phyloP scores from a whole-genome alignment of 371 early-diverging fungal species.

The Rhizopus delemar region DNA sequence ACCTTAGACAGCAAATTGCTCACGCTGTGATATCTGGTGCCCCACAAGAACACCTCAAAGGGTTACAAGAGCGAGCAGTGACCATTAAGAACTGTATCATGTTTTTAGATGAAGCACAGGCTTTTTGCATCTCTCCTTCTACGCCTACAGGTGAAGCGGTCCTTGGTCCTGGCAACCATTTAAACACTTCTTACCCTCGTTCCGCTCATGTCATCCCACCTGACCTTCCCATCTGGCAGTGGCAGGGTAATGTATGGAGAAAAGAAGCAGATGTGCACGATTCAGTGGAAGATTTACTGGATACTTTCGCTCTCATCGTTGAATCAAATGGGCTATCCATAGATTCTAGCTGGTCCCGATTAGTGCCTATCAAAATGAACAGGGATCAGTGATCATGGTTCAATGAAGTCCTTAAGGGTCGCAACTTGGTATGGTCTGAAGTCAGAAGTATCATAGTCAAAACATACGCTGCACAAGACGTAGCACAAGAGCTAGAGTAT shows the following conservation, averaged over 20 bases:
- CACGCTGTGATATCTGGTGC: no score
- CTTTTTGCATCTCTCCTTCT: no score
- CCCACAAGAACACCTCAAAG: no score
- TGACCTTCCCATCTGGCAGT: neutral
- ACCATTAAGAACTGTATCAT: no score
- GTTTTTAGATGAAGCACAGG: no score
- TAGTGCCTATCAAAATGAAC: neutral
- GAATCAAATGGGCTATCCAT: neutral
- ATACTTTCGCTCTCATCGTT: neutral
- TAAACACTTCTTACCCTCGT: no score
- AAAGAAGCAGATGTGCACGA: neutral
- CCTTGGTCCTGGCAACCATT: no score
- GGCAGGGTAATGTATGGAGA: neutral
- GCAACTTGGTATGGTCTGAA: neutral
- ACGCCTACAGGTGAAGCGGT: no score
- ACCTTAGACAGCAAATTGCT: no score
- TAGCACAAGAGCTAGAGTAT: neutral
- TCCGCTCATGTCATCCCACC: no score
- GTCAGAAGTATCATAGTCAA: neutral
- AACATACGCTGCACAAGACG: neutral
- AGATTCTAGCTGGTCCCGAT: neutral
- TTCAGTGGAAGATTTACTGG: neutral
- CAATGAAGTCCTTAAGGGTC: neutral
- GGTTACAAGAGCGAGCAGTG: no score
- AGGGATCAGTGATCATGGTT: neutral